phyloP scores from a whole-genome alignment of 495 filamentous ascomycete species.

The Penicillium crystallinum region DNA sequence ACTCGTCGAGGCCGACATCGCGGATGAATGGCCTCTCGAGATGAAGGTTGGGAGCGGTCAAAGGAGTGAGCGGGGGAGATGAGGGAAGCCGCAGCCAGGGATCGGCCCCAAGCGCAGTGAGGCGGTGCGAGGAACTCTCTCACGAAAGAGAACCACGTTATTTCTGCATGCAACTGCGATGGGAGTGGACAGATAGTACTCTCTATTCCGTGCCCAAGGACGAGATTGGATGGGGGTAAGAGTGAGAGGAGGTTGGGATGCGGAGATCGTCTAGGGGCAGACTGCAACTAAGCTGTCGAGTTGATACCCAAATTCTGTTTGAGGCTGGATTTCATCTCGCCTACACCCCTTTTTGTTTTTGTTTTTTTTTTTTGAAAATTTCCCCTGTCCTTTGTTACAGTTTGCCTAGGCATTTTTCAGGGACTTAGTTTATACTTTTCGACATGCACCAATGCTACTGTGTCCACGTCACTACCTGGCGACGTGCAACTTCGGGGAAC shows the following conservation, averaged over 20 bases:
- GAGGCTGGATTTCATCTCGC: constrained; percentile 5
- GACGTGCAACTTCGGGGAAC: neutral
- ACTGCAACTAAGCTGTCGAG: constrained; percentile 4
- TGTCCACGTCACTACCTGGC: constrained; percentile 6
- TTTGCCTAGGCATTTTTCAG: neutral
- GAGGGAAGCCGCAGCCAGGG: constrained; percentile 16
- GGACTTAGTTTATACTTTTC: neutral
- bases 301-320: constrained; percentile 13
- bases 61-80: constrained; percentile 16
- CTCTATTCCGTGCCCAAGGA: too few relatives aligned
- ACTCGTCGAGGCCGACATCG: constrained; percentile 49
- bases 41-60: constrained; percentile 21
- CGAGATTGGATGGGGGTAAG: constrained; percentile 4
- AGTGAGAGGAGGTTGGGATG: constrained; percentile 8
- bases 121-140: neutral
- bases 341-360: constrained; percentile 1
- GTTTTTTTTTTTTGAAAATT: neutral
- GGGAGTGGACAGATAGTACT: neutral
- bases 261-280: constrained; percentile 9
- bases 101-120: constrained; percentile 2
- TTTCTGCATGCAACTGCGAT: neutral
- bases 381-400: neutral
- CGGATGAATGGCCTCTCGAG: neutral
- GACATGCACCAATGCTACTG: neutral
- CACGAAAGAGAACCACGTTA: neutral